Evolutionary conservation across 176 grass and related monocot species (phyloP), one percentile per base, ranked within the genome.

Genomic region (Aegilops umbellulata): DNA sequence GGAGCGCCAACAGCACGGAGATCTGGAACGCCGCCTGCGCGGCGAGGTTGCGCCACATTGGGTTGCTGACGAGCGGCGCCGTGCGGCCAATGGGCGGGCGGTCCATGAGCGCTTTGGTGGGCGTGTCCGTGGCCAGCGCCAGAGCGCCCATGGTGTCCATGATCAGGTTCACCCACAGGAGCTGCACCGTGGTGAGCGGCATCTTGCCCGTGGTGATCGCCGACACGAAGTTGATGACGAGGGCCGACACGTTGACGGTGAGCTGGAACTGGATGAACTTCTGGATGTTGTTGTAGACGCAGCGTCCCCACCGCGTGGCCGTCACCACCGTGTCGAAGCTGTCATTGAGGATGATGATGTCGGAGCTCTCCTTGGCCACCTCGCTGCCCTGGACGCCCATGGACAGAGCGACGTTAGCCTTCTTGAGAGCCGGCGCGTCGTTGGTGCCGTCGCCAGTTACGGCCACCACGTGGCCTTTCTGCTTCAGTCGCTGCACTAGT

Each of bases 221-320:
- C 0, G 90, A 87, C 12, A 97, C 80, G 78, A 94, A 94, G 75
- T 97, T 93, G 80, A 94, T 69, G 38, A 89, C 42, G 5, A 97
- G 75, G 0, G 92, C 95, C 0, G 86, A 84, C 0, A 97, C 79
- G 80, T 97, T 97, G 6, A 97, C 95, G 2, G 95, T 97, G 7
- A 97, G 87, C 86, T 97, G 95, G 86, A 97, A 97, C 79, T 95
- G 92, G 38, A 95, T 87, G 76, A 97, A 95, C 65, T 97, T 94
- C 78, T 97, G 92, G 39, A 97, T 92, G 75, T 91, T 97, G 83
- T 86, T 90, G 92, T 88, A 91, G 17, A 97, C 90, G 79, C 95
- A 91, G 73, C 95, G 90, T 22, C 95, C 95, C 95, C 95, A 97
- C 17, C 90, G 86, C 5, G 86, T 89, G 30, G 90, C 93, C 0